phyloP scores from a whole-genome alignment of 2,329 filamentous ascomycete genomes.

The Colletotrichum orbiculare region DNA sequence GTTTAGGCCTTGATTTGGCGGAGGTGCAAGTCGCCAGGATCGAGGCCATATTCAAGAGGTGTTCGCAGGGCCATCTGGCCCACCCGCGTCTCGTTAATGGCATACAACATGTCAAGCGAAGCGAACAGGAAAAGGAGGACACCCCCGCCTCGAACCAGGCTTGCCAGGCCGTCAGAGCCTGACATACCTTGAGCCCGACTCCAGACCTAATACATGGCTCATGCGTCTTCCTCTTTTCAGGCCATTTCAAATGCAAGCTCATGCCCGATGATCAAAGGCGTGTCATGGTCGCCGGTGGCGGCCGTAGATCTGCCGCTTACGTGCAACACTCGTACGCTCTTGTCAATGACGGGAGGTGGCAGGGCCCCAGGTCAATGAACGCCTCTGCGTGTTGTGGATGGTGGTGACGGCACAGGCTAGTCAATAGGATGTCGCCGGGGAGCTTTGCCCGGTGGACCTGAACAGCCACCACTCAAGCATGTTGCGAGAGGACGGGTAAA shows the following conservation, averaged over 20 bases:
- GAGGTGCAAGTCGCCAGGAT: neutral
- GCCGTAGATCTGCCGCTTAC: constrained; percentile 7
- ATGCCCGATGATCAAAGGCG: constrained; percentile 2
- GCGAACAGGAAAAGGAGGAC: constrained; percentile 5
- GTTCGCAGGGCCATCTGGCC: constrained; percentile 20
- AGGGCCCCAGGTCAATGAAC: constrained; percentile 3
- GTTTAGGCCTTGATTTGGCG: too few species aligned
- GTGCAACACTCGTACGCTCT: neutral
- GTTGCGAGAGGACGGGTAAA: constrained; percentile 1
- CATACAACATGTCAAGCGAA: constrained; percentile 6
- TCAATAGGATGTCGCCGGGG: constrained; percentile 26
- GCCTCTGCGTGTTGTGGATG: constrained; percentile 7
- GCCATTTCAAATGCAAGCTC: neutral
- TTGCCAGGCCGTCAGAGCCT: constrained; percentile 12
- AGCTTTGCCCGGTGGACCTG: constrained; percentile 17
- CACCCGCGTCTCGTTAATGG: constrained; percentile 12
- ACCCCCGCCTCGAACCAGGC: neutral
- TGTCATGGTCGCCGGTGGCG: constrained; percentile 6
- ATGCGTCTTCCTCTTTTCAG: neutral
- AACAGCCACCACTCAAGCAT: constrained; percentile 18
- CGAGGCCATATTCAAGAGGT: neutral
- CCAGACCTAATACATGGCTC: neutral
- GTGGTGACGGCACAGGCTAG: constrained; percentile 11
- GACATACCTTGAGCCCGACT: constrained; percentile 1
- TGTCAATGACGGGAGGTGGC: neutral